These are phyloP conservation scores for Mariannaea sp. DNA, from an alignment of 2,329 filamentous ascomycete species.

Conservation along the genomic window DNA sequence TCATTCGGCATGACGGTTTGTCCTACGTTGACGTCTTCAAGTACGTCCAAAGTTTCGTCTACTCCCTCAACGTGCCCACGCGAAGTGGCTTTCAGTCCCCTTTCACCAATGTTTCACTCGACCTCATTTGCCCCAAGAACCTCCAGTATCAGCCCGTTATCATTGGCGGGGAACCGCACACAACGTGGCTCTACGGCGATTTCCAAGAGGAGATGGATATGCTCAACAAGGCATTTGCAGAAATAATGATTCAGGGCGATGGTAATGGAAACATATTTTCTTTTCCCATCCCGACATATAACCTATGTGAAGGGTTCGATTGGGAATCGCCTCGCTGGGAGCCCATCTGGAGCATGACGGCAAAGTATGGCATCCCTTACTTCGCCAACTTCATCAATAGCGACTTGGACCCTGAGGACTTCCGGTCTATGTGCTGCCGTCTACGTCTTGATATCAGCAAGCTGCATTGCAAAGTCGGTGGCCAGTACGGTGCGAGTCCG, in stretches of 20 bases:
- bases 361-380: conserved; percentile 34
- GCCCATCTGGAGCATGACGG: conserved; percentile 34
- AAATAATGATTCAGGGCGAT: conserved; percentile 35
- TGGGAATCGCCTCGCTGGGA: conserved; percentile 35
- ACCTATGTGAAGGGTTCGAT: conserved; percentile 30
- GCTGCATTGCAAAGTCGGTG: conserved; percentile 31
- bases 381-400: conserved; percentile 36
- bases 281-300: conserved; percentile 33
- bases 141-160: conserved; percentile 25
- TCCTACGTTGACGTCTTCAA: conserved; percentile 33
- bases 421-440: conserved; percentile 34
- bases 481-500: conserved; percentile 30
- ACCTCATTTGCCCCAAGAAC: conserved; percentile 29
- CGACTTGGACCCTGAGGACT: conserved; percentile 33
- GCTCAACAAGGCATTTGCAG: conserved; percentile 33
- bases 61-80: conserved; percentile 35
- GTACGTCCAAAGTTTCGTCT: conserved; percentile 33
- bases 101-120: conserved; percentile 32
- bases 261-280: conserved; percentile 35
- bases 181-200: conserved; percentile 28
- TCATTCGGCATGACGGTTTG: conserved; percentile 28
- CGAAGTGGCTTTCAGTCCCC: conserved; percentile 34
- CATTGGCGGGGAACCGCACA: conserved; percentile 24
- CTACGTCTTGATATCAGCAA: conserved; percentile 33
- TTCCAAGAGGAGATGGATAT: conserved; percentile 36